Evolutionary conservation across 2,329 filamentous ascomycete species (phyloP).

Genomic region (Verticillium nonalfalfae): DNA sequence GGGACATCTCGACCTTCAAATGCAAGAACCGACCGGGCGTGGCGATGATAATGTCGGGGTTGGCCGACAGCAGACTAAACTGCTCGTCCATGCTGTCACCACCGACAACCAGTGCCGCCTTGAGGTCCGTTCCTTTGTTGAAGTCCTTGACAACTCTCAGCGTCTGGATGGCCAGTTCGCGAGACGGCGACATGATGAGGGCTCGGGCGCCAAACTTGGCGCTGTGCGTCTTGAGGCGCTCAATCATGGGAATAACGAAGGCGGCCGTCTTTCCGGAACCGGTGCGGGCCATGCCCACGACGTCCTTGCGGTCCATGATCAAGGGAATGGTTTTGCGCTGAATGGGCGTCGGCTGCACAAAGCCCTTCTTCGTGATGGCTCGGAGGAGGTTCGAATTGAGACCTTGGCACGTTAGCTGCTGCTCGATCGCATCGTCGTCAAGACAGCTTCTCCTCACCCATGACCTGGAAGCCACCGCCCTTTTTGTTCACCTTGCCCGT

Average conservation of each 20-base stretch:
- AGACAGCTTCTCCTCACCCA: constrained; percentile 49
- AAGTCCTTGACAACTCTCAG: constrained; percentile 96
- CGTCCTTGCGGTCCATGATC: constrained; percentile 82
- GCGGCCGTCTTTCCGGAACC: constrained; percentile 97
- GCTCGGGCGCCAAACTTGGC: constrained; percentile 79
- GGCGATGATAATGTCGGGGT: constrained; percentile 95
- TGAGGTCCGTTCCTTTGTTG: constrained; percentile 81
- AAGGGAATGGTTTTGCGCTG: constrained; percentile 95
- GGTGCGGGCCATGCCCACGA: constrained; percentile 99
- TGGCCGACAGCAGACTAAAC: constrained; percentile 85
- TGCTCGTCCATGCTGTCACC: constrained; percentile 95
- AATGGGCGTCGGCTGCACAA: constrained; percentile 93
- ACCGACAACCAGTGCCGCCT: constrained; percentile 84
- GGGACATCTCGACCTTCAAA: constrained; percentile 90
- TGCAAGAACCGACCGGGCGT: constrained; percentile 95
- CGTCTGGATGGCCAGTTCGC: constrained; percentile 92
- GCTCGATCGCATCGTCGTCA: constrained; percentile 7
- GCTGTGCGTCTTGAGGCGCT: constrained; percentile 83
- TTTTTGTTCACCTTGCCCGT: constrained; percentile 89
- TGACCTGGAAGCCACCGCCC: constrained; percentile 91
- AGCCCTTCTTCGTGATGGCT: constrained; percentile 89
- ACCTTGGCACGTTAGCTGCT: constrained; percentile 33
- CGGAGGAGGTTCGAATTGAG: constrained; percentile 79
- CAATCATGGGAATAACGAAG: constrained; percentile 97
- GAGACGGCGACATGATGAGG: constrained; percentile 83